Evolutionary conservation across 345 rosid species (phyloP), one percentile per base, ranked within the genome.

Genomic region (Dovyalis caffra): DNA sequence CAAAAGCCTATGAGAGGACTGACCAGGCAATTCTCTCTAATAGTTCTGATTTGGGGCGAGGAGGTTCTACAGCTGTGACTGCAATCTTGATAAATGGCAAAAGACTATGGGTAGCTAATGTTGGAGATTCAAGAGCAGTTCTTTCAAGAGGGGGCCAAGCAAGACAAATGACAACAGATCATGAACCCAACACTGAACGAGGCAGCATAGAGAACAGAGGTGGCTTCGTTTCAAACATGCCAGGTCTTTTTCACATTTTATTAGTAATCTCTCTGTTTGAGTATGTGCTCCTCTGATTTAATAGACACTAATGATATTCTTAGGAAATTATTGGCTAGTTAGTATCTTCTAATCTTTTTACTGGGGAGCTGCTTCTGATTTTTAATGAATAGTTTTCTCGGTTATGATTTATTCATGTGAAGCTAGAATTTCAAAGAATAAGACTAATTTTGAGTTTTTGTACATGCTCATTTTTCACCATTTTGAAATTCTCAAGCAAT

Each of bases 11-110:
- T 74, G 89, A 86, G 80, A 86, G 79, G 71, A 89, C 95, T 49
- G 93, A 91, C 81, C 89, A 85, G 79, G 84, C 83, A 32, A 89
- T 90, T 81, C 81, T 90, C 49, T 84, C 90, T 12, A 83, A 79
- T 64, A 85, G 83, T 74, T 78, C 87, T 29, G 89, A 83, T 76
- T 74, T 91, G 84, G 92, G 94, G 34, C 85, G 90, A 64, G 95
- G 95, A 33, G 95, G 95, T 1, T 91, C 95, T 2, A 91, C 95
- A 58, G 95, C 95, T 10, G 95, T 87, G 76, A 91, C 95, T 74
- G 95, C 91, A 18, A 82, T 91, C 71, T 70, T 89, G 83, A 79
- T 88, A 45, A 84, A 88, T 69, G 87, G 89, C 64, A 74, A 62
- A 74, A 86, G 63, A 74, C 65, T 89, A 73, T 89, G 86, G 89